Evolutionary conservation across 2,329 filamentous ascomycete genomes (phyloP).

Genomic region (Bipolaris sorokiniana): DNA sequence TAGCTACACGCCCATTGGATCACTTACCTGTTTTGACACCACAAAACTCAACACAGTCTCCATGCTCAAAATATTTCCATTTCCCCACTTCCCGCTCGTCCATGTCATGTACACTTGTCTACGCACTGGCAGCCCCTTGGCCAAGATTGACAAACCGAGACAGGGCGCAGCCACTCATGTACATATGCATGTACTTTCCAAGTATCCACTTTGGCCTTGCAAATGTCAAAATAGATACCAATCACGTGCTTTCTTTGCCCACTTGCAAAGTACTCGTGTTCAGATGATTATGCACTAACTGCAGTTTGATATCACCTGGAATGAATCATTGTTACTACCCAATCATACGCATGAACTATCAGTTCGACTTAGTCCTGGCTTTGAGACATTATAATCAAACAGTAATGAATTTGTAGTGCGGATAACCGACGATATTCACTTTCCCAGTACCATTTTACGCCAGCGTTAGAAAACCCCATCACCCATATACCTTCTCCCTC

Average conservation of each 20-base stretch:
- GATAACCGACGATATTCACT: no score
- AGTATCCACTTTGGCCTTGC: background rate
- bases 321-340: no score
- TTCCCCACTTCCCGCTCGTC: background rate
- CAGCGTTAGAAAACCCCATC: no score
- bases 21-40: no score
- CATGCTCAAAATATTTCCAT: background rate
- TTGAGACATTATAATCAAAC: no score
- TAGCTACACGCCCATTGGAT: background rate
- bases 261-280: background rate
- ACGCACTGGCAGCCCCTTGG: background rate
- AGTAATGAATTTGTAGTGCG: no score
- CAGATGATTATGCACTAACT: background rate
- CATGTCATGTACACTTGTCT: background rate
- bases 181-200: background rate
- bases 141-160: background rate
- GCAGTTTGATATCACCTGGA: no score
- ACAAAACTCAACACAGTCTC: no score
- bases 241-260: background rate
- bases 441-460: no score
- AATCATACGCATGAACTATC: no score
- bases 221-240: background rate
- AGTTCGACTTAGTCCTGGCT: no score
- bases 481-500: background rate
- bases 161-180: background rate